Percentiles rank a stretch among this genome's conserved stretches.
Conservation (phyloP, 768 basidiomycete species). For the Leccinum longicurvipes region DNA sequence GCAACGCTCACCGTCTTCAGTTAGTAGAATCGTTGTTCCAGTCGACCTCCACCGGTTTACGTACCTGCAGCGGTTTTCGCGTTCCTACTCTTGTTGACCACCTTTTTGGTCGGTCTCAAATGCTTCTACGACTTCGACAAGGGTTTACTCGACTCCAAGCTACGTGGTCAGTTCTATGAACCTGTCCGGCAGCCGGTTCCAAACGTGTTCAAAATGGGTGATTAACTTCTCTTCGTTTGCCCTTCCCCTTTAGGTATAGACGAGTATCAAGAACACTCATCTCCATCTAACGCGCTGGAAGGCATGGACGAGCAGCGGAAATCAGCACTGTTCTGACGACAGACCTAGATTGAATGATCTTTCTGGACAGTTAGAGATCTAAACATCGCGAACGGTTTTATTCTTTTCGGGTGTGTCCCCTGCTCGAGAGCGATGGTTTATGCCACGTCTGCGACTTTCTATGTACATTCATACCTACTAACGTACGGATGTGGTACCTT, state of each 20-base stretch:
- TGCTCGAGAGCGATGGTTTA: background rate
- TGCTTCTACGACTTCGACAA: conserved; percentile 83
- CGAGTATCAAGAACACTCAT: conserved; percentile 43
- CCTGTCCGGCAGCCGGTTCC: conserved; percentile 27
- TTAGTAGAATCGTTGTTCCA: conserved; percentile 34
- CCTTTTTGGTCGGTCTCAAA: conserved; percentile 71
- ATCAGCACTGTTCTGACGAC: conserved; percentile 49
- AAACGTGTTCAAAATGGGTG: conserved; percentile 33
- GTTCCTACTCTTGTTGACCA: conserved; percentile 69
- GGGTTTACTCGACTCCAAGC: conserved; percentile 72
- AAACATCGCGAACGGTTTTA: background rate
- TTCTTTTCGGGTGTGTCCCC: conserved; percentile 2
- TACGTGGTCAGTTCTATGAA: conserved; percentile 58
- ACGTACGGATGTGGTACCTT: conserved; percentile 20
- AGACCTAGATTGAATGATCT: conserved; percentile 77
- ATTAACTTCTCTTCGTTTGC: conserved; percentile 34
- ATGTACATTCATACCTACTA: conserved; percentile 11
- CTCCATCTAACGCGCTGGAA: conserved; percentile 36
- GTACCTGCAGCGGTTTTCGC: conserved; percentile 60
- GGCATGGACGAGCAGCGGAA: conserved; percentile 46
- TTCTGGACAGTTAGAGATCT: background rate
- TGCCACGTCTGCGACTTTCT: conserved; percentile 3
- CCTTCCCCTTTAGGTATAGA: conserved; percentile 44
- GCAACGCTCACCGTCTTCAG: conserved; percentile 81
- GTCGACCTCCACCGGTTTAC: background rate